A percentile compares a stretch with the other conserved stretches of the same genome.
Conservation (phyloP, 352 stramenopile genomes). For the Pythium phragmitis region DNA sequence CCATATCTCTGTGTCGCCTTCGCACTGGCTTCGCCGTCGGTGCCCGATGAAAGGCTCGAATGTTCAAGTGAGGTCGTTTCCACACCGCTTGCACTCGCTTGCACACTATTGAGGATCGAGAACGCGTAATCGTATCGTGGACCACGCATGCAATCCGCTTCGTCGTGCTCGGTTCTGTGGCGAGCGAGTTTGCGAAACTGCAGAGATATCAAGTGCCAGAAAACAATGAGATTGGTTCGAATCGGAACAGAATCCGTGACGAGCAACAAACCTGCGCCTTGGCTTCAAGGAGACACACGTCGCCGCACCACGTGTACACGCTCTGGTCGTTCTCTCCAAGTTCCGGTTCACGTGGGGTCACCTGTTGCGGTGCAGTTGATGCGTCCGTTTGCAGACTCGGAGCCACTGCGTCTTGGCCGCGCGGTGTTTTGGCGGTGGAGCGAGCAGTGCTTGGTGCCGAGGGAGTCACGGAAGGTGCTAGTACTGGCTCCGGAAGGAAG, state of each 20-base stretch:
- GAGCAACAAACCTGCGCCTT: neutral
- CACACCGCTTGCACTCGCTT: neutral
- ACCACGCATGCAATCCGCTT: constrained; percentile 14
- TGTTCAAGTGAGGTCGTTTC: neutral
- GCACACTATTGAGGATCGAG: neutral
- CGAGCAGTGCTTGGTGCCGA: constrained; percentile 33
- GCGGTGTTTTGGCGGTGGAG: constrained; percentile 32
- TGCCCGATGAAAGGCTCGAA: neutral
- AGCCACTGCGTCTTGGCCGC: constrained; percentile 9
- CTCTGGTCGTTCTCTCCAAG: constrained; percentile 44
- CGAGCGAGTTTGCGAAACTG: constrained; percentile 9
- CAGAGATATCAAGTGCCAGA: neutral
- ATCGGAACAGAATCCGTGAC: neutral
- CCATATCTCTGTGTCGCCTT: neutral
- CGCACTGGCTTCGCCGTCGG: neutral
- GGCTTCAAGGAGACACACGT: constrained; percentile 60
- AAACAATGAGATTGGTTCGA: neutral
- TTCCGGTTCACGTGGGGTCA: constrained; percentile 11
- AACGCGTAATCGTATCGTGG: constrained; percentile 12
- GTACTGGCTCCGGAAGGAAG: constrained; percentile 35
- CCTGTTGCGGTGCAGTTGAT: neutral
- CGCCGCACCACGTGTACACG: constrained; percentile 59
- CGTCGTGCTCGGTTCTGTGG: neutral
- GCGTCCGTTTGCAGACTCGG: neutral
- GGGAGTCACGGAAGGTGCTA: neutral